These are phyloP conservation scores for Blastocystis sp. DNA, from an alignment of 352 stramenopile species.

Conservation along the genomic window DNA sequence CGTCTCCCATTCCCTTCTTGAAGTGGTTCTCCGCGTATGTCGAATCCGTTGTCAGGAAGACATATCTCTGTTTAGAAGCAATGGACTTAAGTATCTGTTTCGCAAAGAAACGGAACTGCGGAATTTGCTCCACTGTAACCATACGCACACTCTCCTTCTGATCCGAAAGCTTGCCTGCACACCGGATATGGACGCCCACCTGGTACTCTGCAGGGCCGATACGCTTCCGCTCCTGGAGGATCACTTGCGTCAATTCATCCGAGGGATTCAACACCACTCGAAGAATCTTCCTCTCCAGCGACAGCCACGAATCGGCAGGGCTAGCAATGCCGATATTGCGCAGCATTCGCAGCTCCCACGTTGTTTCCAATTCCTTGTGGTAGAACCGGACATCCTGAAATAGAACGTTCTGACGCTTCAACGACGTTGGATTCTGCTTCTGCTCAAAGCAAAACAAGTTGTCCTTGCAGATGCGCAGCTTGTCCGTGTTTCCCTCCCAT, in stretches of 20 bases:
- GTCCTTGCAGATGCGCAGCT: background rate
- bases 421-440: background rate
- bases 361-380: background rate
- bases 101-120: too few species aligned
- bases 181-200: background rate
- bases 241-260: background rate
- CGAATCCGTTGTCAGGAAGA: background rate
- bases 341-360: background rate
- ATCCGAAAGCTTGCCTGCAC: background rate
- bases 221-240: background rate
- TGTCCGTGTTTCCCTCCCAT: background rate
- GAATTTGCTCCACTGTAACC: background rate
- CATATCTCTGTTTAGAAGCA: background rate
- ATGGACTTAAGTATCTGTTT: too few species aligned
- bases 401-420: background rate
- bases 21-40: background rate
- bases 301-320: background rate
- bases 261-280: background rate
- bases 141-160: background rate
- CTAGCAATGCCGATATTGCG: background rate
- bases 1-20: background rate
- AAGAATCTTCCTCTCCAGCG: background rate
- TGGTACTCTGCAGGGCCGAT: background rate
- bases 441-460: background rate
- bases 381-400: background rate